Conservation (phyloP, 768 basidiomycete genomes). For the Tricholoma sp. region DNA sequence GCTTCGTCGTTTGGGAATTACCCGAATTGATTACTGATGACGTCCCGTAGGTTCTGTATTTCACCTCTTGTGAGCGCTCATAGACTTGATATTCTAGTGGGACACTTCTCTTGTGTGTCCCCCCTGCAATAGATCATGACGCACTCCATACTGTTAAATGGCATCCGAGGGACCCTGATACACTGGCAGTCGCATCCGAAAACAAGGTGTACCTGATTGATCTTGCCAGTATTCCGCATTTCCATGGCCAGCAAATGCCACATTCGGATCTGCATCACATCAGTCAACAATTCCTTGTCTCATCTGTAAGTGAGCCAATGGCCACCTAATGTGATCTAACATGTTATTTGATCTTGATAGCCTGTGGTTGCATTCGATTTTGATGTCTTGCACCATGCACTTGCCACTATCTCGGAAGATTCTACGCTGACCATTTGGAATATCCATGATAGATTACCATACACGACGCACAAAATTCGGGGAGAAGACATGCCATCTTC, state of each 20-base stretch:
- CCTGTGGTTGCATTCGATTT: slow-evolving; percentile 83
- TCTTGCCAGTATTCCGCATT: slow-evolving; percentile 53
- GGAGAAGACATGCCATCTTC: slow-evolving; percentile 83
- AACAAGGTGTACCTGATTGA: slow-evolving; percentile 74
- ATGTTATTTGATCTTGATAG: slow-evolving; percentile 27
- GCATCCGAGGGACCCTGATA: slow-evolving; percentile 80
- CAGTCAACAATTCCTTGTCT: slow-evolving; percentile 59
- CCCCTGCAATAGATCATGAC: slow-evolving; percentile 53
- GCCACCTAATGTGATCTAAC: not conserved
- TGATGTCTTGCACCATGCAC: slow-evolving; percentile 68
- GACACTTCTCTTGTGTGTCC: slow-evolving; percentile 61
- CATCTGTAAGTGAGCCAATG: slow-evolving; percentile 49
- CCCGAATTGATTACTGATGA: slow-evolving; percentile 83
- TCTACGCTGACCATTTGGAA: slow-evolving; percentile 82
- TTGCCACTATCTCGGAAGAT: slow-evolving; percentile 80
- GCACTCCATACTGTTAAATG: slow-evolving; percentile 81
- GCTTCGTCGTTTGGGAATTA: slow-evolving; percentile 85
- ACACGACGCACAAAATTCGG: slow-evolving; percentile 69
- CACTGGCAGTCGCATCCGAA: slow-evolving; percentile 78
- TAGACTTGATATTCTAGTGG: slow-evolving; percentile 39
- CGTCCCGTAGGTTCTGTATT: slow-evolving; percentile 58
- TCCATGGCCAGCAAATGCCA: slow-evolving; percentile 60
- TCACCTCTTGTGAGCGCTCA: slow-evolving; percentile 1
- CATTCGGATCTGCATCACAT: slow-evolving; percentile 69
- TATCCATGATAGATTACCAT: slow-evolving; percentile 69